Evolutionary conservation across 1,284 basidiomycete species (phyloP), one percentile per base, ranked within the genome.

Genomic region (Violaceomyces palustris): DNA sequence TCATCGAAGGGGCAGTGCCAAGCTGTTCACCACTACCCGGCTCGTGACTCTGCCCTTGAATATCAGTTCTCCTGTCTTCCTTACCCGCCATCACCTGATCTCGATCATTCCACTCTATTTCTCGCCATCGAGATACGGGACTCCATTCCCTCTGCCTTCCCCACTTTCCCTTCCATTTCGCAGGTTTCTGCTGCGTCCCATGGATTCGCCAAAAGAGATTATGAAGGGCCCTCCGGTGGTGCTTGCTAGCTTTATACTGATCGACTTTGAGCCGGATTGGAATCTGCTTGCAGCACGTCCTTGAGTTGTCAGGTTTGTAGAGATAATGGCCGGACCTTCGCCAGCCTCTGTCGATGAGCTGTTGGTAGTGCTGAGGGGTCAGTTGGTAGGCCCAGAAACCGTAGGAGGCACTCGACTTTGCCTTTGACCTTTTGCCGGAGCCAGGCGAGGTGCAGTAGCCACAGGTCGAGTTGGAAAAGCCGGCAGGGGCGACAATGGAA

Each of bases 371-470:
- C 8, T 43, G 44, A 4, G 69, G 61, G 11, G 52, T 45, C 6
- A 72, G 49, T 19, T 49, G 50, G 23, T 62, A 39, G 1, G 58
- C 58, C 64, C 61, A 62, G 21, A 67, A 45, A 30, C 76, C 77
- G 47, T 76, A 78, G n/a, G 72, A 75, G 37, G 52, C 61, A 29
- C 73, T 75, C 1, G 60, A 53, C 17, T 70, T 60, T 30, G 24
- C 27, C 3, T 25, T 22, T 34, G 64, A 71, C 37, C 75, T 64
- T 35, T 58, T 41, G 3, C 74, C 75, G 3, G 64, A 58, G 9
- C 33, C 56, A 6, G 47, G 49, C 1, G 74, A 60, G 0, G 72
- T 69, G 51, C 77, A 78, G 64, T 79, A 79, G 18, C 78, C 78
- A 54, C 78, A 79, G 4, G 74, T 69, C 1, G 74, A 75, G 9